Evolutionary conservation across 2,329 filamentous ascomycete species (phyloP).

Genomic region (Ophiocordyceps robertsii): DNA sequence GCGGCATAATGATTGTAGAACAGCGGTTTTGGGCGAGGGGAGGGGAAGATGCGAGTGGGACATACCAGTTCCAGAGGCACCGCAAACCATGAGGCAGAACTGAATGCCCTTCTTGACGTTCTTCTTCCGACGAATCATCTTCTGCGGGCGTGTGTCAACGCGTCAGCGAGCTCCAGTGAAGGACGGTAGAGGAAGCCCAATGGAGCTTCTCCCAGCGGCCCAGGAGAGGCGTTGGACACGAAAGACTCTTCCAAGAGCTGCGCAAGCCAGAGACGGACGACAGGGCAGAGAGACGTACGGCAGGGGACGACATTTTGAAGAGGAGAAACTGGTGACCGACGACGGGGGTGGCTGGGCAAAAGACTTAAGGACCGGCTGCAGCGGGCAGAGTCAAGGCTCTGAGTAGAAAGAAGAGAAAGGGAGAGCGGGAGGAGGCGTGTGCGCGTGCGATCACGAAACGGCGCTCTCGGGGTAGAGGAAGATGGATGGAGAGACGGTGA

Average conservation of each 20-base stretch:
- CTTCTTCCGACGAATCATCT: conserved; percentile 99
- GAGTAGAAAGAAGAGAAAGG: neutral
- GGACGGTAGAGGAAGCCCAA: neutral
- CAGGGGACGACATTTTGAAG: conserved; percentile 12
- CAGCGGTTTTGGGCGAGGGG: neutral
- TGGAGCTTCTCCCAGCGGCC: neutral
- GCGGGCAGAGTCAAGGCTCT: neutral
- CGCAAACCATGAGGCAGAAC: conserved; percentile 99
- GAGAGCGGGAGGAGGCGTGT: neutral
- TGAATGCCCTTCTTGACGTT: conserved; percentile 99
- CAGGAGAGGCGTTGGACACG: neutral
- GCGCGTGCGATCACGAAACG: conserved; percentile 1
- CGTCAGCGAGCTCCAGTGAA: conserved; percentile 12
- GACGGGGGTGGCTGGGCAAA: neutral
- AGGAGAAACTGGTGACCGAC: conserved; percentile 1
- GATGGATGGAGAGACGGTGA: conserved; percentile 5
- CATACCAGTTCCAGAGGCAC: conserved; percentile 94
- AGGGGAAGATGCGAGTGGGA: conserved; percentile 5
- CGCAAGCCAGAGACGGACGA: neutral
- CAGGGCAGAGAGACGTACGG: conserved; percentile 8
- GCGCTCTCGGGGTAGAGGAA: conserved; percentile 3
- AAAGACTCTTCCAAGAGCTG: neutral
- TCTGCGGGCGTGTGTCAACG: conserved; percentile 28
- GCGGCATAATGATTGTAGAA: no score
- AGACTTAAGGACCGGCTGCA: neutral